These are phyloP conservation scores for Bipolaris bicolor DNA, from an alignment of 2,329 filamentous ascomycete species.

Conservation along the genomic window DNA sequence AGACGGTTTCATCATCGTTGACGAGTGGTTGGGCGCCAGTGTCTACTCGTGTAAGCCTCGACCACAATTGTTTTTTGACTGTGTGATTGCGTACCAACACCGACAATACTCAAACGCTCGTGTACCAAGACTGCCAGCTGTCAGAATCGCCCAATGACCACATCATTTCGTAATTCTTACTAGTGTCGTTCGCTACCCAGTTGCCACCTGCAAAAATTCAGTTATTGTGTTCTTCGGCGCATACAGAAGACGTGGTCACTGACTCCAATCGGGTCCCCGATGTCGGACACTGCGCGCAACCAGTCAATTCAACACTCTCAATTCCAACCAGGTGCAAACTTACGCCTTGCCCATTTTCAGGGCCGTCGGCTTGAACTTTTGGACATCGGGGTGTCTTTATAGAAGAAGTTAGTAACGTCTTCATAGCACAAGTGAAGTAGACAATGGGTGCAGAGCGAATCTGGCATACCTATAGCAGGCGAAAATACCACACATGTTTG, in stretches of 20 bases:
- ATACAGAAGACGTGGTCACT: constrained; percentile 51
- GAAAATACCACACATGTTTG: constrained; percentile 94
- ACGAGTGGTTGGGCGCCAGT: constrained; percentile 94
- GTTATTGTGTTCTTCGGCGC: constrained; percentile 36
- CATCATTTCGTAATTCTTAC: constrained; percentile 55
- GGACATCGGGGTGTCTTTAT: constrained; percentile 81
- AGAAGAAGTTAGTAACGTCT: background rate
- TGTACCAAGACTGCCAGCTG: constrained; percentile 74
- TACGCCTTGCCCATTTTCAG: constrained; percentile 94
- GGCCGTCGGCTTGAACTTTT: constrained; percentile 94
- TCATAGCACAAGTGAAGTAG: constrained; percentile 27
- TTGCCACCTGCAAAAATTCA: constrained; percentile 72
- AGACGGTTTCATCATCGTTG: constrained; percentile 86
- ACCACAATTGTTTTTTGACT: constrained; percentile 8
- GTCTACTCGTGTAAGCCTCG: constrained; percentile 61
- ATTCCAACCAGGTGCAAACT: constrained; percentile 48
- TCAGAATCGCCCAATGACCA: constrained; percentile 24
- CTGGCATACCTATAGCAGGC: constrained; percentile 79
- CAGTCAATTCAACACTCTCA: constrained; percentile 40
- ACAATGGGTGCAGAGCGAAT: constrained; percentile 20
- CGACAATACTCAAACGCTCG: constrained; percentile 96
- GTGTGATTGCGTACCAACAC: constrained; percentile 73
- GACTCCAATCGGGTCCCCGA: constrained; percentile 98
- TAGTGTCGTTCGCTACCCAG: constrained; percentile 87
- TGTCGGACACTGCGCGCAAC: constrained; percentile 76